Evolutionary conservation across 768 basidiomycete species (phyloP).

Genomic region (Naematelia encephala): DNA sequence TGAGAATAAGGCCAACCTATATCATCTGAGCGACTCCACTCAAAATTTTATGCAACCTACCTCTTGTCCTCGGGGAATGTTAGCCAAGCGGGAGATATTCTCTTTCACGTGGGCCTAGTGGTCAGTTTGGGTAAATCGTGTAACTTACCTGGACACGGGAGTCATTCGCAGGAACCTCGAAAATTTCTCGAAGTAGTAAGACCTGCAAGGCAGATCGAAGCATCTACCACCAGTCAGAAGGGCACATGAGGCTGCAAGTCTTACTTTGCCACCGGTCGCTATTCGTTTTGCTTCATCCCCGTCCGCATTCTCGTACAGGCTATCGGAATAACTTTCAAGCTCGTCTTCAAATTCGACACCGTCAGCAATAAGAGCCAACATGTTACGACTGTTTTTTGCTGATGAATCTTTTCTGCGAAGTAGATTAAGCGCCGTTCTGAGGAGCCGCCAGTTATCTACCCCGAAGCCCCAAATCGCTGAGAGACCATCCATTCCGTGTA

Average conservation of each 20-base stretch:
- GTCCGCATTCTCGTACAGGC: background rate
- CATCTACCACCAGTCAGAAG: background rate
- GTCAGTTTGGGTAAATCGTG: background rate
- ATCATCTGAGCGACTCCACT: background rate
- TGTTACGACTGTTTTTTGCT: background rate
- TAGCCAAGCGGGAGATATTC: background rate
- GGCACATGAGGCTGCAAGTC: too few relatives aligned
- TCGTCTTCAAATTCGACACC: background rate
- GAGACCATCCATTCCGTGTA: background rate
- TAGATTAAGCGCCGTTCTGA: background rate
- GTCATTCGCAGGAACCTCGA: background rate
- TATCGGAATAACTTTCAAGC: background rate
- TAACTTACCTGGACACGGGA: background rate
- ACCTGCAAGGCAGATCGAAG: background rate
- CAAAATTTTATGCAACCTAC: background rate
- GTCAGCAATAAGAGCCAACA: background rate
- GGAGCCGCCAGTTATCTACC: background rate
- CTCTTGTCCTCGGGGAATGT: background rate
- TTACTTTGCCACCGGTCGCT: background rate
- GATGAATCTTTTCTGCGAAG: background rate
- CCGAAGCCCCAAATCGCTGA: background rate
- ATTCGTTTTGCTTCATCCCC: background rate
- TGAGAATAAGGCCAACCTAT: background rate
- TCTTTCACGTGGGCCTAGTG: background rate
- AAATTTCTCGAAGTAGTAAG: background rate